These are phyloP conservation scores for Murraya koenigii DNA, from an alignment of 345 rosid genomes.

Conservation along the genomic window DNA sequence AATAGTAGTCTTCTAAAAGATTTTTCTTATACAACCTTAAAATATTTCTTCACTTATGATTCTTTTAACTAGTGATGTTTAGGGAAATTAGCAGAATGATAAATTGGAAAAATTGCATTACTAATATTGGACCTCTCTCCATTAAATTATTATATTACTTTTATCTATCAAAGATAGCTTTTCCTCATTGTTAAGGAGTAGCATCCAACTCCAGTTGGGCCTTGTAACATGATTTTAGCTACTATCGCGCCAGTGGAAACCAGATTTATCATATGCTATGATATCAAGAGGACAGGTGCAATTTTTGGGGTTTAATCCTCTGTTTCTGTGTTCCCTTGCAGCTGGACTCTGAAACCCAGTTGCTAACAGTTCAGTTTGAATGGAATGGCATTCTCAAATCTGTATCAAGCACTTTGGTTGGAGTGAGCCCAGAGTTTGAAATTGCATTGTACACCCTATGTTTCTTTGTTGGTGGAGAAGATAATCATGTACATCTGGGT, in stretches of 20 bases:
- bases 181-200: background rate
- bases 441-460: conserved; percentile 82
- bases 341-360: conserved; percentile 82
- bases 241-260: background rate
- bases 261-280: background rate
- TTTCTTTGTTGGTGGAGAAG: conserved; percentile 74
- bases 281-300: background rate
- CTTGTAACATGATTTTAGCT: background rate
- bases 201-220: background rate
- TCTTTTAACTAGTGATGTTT: background rate
- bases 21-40: background rate
- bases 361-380: conserved; percentile 80
- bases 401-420: conserved; percentile 78
- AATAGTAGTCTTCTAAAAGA: background rate
- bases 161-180: background rate
- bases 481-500: conserved; percentile 72
- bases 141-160: background rate
- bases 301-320: background rate
- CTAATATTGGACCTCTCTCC: too few relatives aligned
- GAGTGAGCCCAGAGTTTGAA: conserved; percentile 92
- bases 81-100: background rate
- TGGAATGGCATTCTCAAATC: conserved; percentile 92
- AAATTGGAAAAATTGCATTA: background rate
- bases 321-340: conserved; percentile 28
- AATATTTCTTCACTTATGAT: background rate